Base-by-base conservation (phyloP, 257 asterid species). In the Ocimum tenuiflorum region DNA sequence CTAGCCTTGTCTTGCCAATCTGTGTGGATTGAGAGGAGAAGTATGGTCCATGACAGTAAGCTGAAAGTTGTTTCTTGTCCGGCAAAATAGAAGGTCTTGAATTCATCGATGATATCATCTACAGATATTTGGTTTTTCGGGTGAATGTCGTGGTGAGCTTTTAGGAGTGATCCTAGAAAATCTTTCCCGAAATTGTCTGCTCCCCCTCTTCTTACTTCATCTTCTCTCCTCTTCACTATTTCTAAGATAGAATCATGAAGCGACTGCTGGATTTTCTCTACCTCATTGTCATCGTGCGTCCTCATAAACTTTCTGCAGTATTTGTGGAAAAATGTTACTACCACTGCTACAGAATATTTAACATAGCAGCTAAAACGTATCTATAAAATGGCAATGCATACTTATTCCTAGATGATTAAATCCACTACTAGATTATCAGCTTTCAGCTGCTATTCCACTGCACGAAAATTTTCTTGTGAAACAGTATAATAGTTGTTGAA, bases 1-100 rank as follows among this genome's bases (percentile, higher is more conserved):
- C 87, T 73, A 29, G 88, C 88, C 62, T 70, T 78, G 11, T 84
- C 84, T 67, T 86, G 95, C 91, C 88, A 83, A 7, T 86, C 86
- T 2, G 85, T 58, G 78, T 86, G 76, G 15, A 80, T 68, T 13
- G 86, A 80, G 9, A 83, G 78, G 63, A 84, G 84, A 35, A 86
- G 60, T 15, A 77, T 45, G 29, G 68, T 41, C 90, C 88, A 84
- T 17, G 80, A 58, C 0, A 84, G 77, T 23, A 82, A 66, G 59
- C 79, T 60, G 60, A 53, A 72, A 8, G 89, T 77, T 6, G 88
- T 80, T 72, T 78, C 90, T 19, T 86, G 88, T 29, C 91, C 95
- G 2, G 85, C 85, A 29, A 78, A 55, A 64, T 86, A 83, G 56
- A 86, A 86, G 4, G 81, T 78, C 72, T 83, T 86, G 47, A 91